Evolutionary conservation across 2,329 filamentous ascomycete genomes (phyloP), one percentile per base, ranked within the genome.

Genomic region (Xylariales sp.): DNA sequence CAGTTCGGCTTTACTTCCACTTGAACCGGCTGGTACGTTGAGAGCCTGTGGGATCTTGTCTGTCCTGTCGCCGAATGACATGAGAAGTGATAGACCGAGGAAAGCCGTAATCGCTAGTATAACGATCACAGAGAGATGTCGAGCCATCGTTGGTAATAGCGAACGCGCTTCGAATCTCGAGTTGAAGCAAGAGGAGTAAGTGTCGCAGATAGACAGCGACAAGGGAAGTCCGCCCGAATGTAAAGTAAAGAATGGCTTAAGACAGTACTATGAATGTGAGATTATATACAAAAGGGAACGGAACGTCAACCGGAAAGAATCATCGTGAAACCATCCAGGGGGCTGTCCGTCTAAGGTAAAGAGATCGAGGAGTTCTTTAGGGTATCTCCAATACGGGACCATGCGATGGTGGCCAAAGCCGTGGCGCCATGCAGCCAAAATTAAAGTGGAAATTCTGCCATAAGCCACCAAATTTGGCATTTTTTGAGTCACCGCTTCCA

Each of bases 1-100:
- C 11, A 16, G 15, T 8, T 21, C n/a, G 39, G 15, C 27, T 35
- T 29, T 5, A 27, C 8, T 3, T 35, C 21, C n/a, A 20, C n/a
- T 40, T 16, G 43, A 38, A 40, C 35, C 19, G 21, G 19, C 8
- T 14, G 15, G 32, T 18, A 37, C 24, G 24, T 38, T 40, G 24
- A 42, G 37, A 25, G 31, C 38, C 20, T 21, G 28, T 10, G 51
- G 46, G 33, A 49, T 44, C 31, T 43, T 44, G 25, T 48, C 47
- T 9, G 53, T 42, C 33, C 46, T 47, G 19, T 48, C 47, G 28
- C 60, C 60, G 48, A 74, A 69, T 41, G 80, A 75, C 50, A 81
- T 75, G 48, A 77, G 68, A 49, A 83, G 75, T 29, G 76, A 74
- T 43, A 86, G 50, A 53, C 76, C 71, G 40, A 78, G 65, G 54